phyloP scores from a whole-genome alignment of 108 stramenopile genomes.

The Thalassiosira profunda region DNA sequence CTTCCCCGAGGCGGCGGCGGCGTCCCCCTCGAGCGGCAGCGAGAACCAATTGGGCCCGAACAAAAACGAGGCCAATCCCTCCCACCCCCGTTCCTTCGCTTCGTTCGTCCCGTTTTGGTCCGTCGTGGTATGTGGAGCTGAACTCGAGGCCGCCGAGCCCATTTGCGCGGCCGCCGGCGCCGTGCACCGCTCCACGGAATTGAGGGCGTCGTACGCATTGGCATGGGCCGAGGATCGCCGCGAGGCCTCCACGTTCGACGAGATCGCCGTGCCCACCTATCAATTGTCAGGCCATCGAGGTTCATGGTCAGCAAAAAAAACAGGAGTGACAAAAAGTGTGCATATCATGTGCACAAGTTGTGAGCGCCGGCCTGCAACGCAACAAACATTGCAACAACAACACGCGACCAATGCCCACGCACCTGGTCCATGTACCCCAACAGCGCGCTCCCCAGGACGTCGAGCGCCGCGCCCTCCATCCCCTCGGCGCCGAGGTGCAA shows the following conservation, averaged over 20 bases:
- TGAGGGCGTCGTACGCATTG: constrained; percentile 81
- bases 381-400: background rate
- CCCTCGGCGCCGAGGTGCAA: constrained; percentile 80
- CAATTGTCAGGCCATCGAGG: too few species aligned
- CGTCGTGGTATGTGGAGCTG: constrained; percentile 9
- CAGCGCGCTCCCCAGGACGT: constrained; percentile 69
- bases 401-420: background rate
- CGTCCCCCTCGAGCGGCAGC: constrained; percentile 37
- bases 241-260: constrained; percentile 70
- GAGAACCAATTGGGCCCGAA: constrained; percentile 82
- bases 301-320: too few species aligned
- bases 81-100: constrained; percentile 52
- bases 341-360: too few species aligned
- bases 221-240: constrained; percentile 78
- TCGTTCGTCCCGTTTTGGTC: background rate
- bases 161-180: constrained; percentile 57
- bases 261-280: constrained; percentile 55
- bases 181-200: constrained; percentile 69
- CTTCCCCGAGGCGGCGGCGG: constrained; percentile 13
- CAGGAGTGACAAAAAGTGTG: too few species aligned
- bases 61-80: constrained; percentile 77
- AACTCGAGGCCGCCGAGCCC: background rate
- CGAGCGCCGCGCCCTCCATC: constrained; percentile 73
- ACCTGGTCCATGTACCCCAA: constrained; percentile 66
- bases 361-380: too few species aligned